Percentiles rank a stretch among this genome's conserved stretches.
Conservation (phyloP, 345 rosid species). For the Stellera chamaejasme region DNA sequence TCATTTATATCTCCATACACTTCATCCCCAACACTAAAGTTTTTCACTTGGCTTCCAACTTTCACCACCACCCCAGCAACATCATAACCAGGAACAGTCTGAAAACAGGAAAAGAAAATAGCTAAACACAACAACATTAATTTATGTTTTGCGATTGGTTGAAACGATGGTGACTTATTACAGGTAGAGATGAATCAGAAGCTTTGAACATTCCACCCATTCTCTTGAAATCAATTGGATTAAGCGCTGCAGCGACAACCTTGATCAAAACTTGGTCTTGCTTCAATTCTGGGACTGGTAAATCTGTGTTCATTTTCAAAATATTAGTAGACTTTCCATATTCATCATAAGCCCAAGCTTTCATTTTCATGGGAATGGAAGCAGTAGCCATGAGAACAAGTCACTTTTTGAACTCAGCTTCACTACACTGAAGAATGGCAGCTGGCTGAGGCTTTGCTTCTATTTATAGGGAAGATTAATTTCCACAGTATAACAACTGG, state of each 20-base stretch:
- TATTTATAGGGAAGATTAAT: too few species aligned
- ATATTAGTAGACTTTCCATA: conserved; percentile 64
- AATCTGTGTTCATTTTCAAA: conserved; percentile 50
- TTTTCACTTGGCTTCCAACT: conserved; percentile 62
- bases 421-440: too few species aligned
- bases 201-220: conserved; percentile 80
- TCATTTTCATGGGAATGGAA: conserved; percentile 54
- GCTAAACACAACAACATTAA: background rate
- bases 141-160: background rate
- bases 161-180: conserved; percentile 23
- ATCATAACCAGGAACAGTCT: conserved; percentile 92
- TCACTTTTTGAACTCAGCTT: too few species aligned
- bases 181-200: conserved; percentile 84
- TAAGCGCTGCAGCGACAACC: conserved; percentile 83
- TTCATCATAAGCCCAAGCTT: conserved; percentile 67
- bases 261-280: conserved; percentile 79
- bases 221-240: conserved; percentile 74
- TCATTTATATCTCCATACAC: conserved; percentile 73
- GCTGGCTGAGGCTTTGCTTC: too few species aligned
- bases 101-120: conserved; percentile 4
- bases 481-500: too few species aligned
- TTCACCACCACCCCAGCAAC: conserved; percentile 88
- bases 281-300: conserved; percentile 58
- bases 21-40: conserved; percentile 69
- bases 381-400: conserved; percentile 15